Conservation (phyloP, 1,139 yeast genomes). For the Spathaspora sp. region DNA sequence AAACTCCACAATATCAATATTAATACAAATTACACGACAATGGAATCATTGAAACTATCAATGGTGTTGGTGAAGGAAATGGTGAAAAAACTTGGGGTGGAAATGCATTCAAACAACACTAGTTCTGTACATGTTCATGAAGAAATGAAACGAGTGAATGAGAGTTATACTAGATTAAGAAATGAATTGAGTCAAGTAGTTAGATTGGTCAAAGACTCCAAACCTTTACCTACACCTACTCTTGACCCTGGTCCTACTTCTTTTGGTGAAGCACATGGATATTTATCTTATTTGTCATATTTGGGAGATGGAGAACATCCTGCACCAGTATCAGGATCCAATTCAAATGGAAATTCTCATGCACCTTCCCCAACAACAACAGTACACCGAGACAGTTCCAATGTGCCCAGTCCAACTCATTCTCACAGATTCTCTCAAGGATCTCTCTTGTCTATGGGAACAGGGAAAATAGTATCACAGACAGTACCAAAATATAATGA, state of each 20-base stretch:
- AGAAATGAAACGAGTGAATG: constrained; percentile 43
- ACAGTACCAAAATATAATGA: constrained; percentile 22
- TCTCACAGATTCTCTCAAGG: constrained; percentile 43
- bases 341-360: constrained; percentile 3
- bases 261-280: constrained; percentile 33
- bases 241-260: constrained; percentile 37
- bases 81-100: constrained; percentile 25
- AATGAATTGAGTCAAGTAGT: constrained; percentile 55
- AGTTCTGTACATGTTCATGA: constrained; percentile 20
- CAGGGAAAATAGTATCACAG: constrained; percentile 40
- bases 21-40: constrained; percentile 32
- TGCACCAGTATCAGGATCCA: constrained; percentile 7
- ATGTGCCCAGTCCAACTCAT: constrained; percentile 39
- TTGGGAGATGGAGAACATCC: not conserved
- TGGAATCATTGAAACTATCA: constrained; percentile 36
- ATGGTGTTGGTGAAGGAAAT: constrained; percentile 39
- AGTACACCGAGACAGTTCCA: constrained; percentile 6
- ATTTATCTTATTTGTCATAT: constrained; percentile 14
- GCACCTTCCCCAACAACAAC: not conserved
- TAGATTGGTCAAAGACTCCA: constrained; percentile 50
- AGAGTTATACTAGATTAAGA: constrained; percentile 49
- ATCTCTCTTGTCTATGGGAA: constrained; percentile 40
- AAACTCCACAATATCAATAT: constrained; percentile 28
- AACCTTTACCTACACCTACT: constrained; percentile 60
- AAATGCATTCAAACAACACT: constrained; percentile 16